A percentile compares a stretch with the other conserved stretches of the same genome.
Conservation (phyloP, 148 eudicot genomes). For the Persicaria maculosa region DNA sequence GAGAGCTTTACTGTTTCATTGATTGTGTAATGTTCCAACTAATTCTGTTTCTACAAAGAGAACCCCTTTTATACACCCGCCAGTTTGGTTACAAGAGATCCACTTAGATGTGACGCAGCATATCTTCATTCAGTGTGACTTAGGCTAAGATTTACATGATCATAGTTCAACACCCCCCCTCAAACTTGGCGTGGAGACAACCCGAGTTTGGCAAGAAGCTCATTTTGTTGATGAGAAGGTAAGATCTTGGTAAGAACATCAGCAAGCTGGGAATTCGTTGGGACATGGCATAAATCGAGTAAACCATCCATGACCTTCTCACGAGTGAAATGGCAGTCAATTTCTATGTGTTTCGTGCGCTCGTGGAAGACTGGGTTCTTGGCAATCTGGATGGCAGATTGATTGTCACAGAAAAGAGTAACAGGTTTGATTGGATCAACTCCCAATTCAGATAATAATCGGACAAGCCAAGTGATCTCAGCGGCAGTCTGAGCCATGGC, state of each 20-base stretch:
- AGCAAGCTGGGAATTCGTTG: not conserved
- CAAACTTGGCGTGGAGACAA: not conserved
- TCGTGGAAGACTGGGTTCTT: conserved; percentile 5
- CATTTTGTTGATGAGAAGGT: not conserved
- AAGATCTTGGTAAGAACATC: conserved; percentile 8
- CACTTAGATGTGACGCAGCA: no score
- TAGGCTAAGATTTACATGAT: no score
- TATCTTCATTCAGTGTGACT: no score
- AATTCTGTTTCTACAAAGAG: no score
- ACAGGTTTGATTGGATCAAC: not conserved
- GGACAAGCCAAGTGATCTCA: conserved; percentile 3
- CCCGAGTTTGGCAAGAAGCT: not conserved
- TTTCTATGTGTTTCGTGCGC: conserved; percentile 10
- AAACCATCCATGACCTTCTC: not conserved
- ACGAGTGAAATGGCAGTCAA: not conserved
- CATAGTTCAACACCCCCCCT: no score
- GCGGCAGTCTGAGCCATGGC: conserved; percentile 1
- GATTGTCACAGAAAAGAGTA: conserved; percentile 4
- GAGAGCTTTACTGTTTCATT: no score
- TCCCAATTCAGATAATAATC: not conserved
- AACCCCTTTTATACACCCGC: no score
- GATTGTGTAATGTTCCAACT: no score
- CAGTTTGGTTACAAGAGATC: no score
- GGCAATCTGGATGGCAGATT: not conserved
- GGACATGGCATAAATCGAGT: not conserved